These are phyloP conservation scores for Ilex paraguariensis DNA, from an alignment of 305 asterid species.

Conservation along the genomic window DNA sequence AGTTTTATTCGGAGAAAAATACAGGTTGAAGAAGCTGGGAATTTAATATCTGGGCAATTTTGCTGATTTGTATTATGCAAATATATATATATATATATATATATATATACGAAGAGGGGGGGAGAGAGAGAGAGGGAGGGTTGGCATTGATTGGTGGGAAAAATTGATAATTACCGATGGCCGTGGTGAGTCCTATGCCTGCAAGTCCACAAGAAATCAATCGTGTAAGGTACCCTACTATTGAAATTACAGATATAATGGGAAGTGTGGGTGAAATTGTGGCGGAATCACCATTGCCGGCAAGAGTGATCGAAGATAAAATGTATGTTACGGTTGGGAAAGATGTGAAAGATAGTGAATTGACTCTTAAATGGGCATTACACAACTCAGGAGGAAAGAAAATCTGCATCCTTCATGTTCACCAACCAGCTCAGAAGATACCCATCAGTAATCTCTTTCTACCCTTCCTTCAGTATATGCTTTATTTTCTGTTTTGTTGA, in stretches of 20 bases:
- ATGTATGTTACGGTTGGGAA: conserved; percentile 76
- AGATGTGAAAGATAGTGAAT: conserved; percentile 63
- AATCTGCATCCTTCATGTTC: conserved; percentile 70
- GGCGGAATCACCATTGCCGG: conserved; percentile 35
- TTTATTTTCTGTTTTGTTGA: conserved; percentile 3
- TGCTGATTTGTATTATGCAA: too few species aligned
- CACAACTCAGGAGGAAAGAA: conserved; percentile 53
- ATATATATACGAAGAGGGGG: too few species aligned
- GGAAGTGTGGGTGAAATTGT: conserved; percentile 27
- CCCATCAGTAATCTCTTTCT: conserved; percentile 40
- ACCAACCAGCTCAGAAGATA: conserved; percentile 72
- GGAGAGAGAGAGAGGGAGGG: background rate
- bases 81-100: too few species aligned
- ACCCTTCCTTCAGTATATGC: background rate
- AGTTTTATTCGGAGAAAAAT: too few species aligned
- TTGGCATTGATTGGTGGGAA: background rate
- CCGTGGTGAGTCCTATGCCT: conserved; percentile 19
- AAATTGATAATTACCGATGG: conserved; percentile 15
- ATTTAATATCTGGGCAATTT: too few species aligned
- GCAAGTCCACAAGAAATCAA: conserved; percentile 22
- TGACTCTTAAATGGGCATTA: conserved; percentile 61
- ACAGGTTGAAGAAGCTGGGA: too few species aligned
- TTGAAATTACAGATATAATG: conserved; percentile 25
- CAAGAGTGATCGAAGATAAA: conserved; percentile 26
- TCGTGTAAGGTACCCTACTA: conserved; percentile 28